Percentiles rank a stretch among this genome's conserved stretches.
Conservation (phyloP, 345 rosid species). For the Heritiera fomes region DNA sequence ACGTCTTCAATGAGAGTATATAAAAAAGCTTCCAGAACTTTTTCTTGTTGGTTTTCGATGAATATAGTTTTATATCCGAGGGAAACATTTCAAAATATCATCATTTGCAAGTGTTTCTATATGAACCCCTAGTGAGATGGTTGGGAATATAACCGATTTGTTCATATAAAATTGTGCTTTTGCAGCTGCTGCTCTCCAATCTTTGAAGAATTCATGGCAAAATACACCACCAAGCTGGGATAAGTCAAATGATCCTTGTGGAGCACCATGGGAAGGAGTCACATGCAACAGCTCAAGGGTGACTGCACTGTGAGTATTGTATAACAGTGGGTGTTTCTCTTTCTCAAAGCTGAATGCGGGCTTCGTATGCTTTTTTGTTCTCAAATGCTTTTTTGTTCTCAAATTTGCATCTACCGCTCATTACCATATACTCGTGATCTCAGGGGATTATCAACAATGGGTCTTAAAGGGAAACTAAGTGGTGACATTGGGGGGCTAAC, state of each 20-base stretch:
- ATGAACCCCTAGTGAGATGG: neutral
- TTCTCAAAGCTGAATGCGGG: neutral
- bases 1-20: neutral
- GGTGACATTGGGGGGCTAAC: constrained; percentile 90
- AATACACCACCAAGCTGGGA: constrained; percentile 81
- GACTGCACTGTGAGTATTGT: constrained; percentile 68
- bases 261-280: constrained; percentile 87
- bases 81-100: neutral
- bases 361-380: neutral
- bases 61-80: neutral
- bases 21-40: too few relatives aligned
- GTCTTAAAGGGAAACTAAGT: constrained; percentile 72
- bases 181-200: constrained; percentile 75
- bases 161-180: neutral
- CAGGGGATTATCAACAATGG: constrained; percentile 88
- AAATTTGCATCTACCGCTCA: neutral
- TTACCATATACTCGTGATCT: constrained; percentile 2
- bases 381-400: neutral
- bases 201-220: constrained; percentile 72
- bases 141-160: neutral
- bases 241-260: constrained; percentile 76
- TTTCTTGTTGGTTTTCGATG: neutral
- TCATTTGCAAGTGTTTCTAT: neutral
- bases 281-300: constrained; percentile 70
- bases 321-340: neutral